phyloP scores from a whole-genome alignment of 495 filamentous ascomycete species.

The Aspergillus cristatus region DNA sequence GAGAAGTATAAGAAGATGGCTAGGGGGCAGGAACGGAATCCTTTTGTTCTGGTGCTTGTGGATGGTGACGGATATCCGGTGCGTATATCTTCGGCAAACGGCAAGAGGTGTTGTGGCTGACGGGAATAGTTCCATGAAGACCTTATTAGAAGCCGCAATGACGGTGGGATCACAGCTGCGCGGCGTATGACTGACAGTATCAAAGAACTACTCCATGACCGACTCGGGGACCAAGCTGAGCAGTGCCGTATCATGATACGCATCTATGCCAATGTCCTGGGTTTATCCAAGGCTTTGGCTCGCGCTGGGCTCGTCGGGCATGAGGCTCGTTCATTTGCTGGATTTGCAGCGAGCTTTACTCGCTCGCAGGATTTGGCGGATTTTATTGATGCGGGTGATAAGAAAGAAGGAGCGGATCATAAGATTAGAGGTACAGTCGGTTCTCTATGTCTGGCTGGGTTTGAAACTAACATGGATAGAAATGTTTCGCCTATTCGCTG shows the following conservation, averaged over 20 bases:
- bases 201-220: slow-evolving; percentile 33
- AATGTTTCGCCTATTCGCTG: slow-evolving; percentile 46
- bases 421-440: slow-evolving; percentile 46
- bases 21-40: slow-evolving; percentile 45
- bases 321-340: slow-evolving; percentile 43
- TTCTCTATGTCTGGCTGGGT: too few relatives aligned
- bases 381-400: slow-evolving; percentile 52
- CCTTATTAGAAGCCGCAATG: slow-evolving; percentile 38
- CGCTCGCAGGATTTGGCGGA: slow-evolving; percentile 50
- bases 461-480: slow-evolving; percentile 26
- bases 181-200: slow-evolving; percentile 42
- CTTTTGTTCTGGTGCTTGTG: slow-evolving; percentile 50
- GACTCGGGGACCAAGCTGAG: slow-evolving; percentile 38
- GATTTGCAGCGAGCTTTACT: slow-evolving; percentile 50
- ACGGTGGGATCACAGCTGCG: slow-evolving; percentile 51
- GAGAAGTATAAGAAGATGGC: slow-evolving; percentile 46
- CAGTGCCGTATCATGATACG: slow-evolving; percentile 52
- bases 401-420: slow-evolving; percentile 51
- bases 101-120: too few relatives aligned
- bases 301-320: slow-evolving; percentile 38
- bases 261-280: slow-evolving; percentile 49
- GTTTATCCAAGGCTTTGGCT: slow-evolving; percentile 41
- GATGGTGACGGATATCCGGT: slow-evolving; percentile 54
- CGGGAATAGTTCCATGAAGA: slow-evolving; percentile 43
- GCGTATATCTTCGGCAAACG: too few relatives aligned